A percentile compares a stretch with the other conserved stretches of the same genome.
phyloP scores from a whole-genome alignment of 2,329 filamentous ascomycete species.

The Cladosporium austrohemisphaericum region DNA sequence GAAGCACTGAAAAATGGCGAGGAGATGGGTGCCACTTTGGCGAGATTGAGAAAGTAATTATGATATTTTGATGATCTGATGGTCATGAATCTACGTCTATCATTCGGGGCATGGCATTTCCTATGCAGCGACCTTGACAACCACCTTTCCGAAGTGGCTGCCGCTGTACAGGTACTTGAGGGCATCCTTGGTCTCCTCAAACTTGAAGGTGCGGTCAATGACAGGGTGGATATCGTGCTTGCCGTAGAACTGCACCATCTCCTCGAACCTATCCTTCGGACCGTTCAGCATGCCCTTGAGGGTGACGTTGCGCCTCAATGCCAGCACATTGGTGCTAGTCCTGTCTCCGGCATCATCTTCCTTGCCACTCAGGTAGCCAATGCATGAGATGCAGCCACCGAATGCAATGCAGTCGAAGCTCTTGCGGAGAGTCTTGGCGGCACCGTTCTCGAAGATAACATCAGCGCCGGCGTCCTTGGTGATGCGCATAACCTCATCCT shows the following conservation, averaged over 20 bases:
- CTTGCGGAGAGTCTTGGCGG: constrained; percentile 47
- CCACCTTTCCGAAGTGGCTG: constrained; percentile 38
- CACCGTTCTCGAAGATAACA: constrained; percentile 51
- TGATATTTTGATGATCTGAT: neutral
- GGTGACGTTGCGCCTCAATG: constrained; percentile 49
- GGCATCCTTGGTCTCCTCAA: constrained; percentile 33
- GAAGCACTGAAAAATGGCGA: constrained; percentile 31
- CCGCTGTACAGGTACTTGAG: constrained; percentile 36
- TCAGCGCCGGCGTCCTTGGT: constrained; percentile 43
- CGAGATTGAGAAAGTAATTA: constrained; percentile 32
- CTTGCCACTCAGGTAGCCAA: constrained; percentile 49
- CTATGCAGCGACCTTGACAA: constrained; percentile 27
- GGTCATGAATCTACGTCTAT: neutral
- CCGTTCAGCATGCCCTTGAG: constrained; percentile 57
- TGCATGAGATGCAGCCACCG: constrained; percentile 40
- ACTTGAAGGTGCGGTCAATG: constrained; percentile 39
- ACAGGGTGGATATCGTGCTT: constrained; percentile 40
- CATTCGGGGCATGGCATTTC: neutral
- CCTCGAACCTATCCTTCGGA: constrained; percentile 51
- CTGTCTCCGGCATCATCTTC: constrained; percentile 53
- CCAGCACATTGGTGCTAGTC: constrained; percentile 58
- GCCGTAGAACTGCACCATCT: constrained; percentile 42
- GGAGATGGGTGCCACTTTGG: constrained; percentile 36
- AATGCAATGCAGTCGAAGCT: constrained; percentile 41
- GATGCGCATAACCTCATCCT: constrained; percentile 51